A percentile compares a stretch with the other conserved stretches of the same genome.
Conservation (phyloP, 257 asterid genomes). For the Solanum appendiculatum region DNA sequence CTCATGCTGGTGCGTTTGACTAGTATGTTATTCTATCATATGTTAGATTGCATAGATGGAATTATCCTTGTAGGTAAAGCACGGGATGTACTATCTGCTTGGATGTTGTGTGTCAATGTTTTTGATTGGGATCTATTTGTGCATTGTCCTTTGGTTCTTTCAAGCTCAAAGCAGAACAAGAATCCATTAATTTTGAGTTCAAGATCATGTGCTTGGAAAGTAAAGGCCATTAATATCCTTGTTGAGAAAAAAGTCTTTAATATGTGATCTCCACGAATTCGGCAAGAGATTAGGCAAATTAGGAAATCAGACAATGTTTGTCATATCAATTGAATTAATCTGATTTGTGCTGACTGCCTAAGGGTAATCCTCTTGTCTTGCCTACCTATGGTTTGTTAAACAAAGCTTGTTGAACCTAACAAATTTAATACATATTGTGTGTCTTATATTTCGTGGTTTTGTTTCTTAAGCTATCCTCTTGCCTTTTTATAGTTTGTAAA, state of each 20-base stretch:
- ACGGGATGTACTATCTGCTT: not conserved
- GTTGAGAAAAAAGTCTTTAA: not conserved
- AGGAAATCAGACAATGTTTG: not conserved
- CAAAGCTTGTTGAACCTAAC: not conserved
- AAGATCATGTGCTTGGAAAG: not conserved
- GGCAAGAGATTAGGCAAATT: not conserved
- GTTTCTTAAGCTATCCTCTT: not conserved
- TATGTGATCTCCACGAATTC: not conserved
- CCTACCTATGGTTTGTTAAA: not conserved
- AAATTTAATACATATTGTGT: not conserved
- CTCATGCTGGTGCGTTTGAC: conserved; percentile 42
- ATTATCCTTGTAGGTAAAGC: conserved; percentile 31
- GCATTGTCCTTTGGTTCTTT: not conserved
- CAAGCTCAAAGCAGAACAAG: not conserved
- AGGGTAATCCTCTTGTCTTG: not conserved
- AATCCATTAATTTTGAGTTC: not conserved
- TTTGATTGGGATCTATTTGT: not conserved
- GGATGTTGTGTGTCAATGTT: not conserved
- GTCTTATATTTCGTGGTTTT: not conserved
- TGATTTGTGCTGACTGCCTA: not conserved
- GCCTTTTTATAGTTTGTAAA: not conserved
- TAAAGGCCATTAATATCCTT: not conserved
- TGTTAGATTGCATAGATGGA: conserved; percentile 45
- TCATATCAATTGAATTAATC: not conserved
- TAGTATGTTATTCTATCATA: not conserved